These are phyloP conservation scores for Juglanconis sp. DNA, from an alignment of 2,329 filamentous ascomycete genomes.

Conservation along the genomic window DNA sequence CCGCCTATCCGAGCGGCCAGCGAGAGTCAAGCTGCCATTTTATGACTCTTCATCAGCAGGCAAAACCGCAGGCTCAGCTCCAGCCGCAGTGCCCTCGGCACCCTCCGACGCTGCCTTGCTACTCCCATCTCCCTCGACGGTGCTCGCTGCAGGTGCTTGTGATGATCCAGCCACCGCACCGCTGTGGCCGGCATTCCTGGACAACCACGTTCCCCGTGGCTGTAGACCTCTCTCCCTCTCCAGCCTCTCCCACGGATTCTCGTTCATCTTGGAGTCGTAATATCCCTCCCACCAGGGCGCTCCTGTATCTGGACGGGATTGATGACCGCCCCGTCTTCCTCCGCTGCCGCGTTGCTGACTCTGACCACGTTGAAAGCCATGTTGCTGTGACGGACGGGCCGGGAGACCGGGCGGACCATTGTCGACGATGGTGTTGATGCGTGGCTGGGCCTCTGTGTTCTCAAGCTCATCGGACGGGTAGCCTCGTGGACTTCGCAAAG, in stretches of 20 bases:
- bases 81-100: too few species aligned
- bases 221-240: slow-evolving; percentile 46
- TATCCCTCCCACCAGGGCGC: slow-evolving; percentile 60
- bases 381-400: slow-evolving; percentile 11
- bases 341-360: slow-evolving; percentile 29
- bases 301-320: neutral
- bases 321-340: slow-evolving; percentile 30
- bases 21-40: too few species aligned
- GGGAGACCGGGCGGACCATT: neutral
- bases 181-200: slow-evolving; percentile 19
- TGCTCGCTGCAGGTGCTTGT: neutral
- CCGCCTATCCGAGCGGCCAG: too few species aligned
- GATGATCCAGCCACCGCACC: neutral
- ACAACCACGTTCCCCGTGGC: slow-evolving; percentile 44
- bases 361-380: neutral
- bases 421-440: slow-evolving; percentile 26
- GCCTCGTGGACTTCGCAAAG: slow-evolving; percentile 29
- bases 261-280: slow-evolving; percentile 66
- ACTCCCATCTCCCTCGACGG: neutral
- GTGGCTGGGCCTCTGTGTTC: slow-evolving; percentile 23
- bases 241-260: slow-evolving; percentile 67
- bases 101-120: neutral
- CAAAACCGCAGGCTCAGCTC: too few species aligned
- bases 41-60: too few species aligned
- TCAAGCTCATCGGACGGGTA: neutral